These are phyloP conservation scores for Saccharomyces hybrid DNA, from an alignment of 1,139 yeast species.

Conservation along the genomic window DNA sequence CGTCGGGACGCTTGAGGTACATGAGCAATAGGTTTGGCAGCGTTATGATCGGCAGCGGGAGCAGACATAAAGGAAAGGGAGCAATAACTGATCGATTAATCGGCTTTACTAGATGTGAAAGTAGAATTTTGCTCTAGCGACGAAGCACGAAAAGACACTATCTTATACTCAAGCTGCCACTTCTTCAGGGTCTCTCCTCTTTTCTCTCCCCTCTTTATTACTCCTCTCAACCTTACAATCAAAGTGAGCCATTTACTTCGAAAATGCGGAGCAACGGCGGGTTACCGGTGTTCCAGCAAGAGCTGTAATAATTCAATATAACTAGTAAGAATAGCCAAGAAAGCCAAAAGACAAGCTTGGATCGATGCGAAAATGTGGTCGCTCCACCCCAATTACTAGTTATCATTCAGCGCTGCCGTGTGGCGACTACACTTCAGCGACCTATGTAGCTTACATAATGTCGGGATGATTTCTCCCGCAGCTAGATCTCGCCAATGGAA, in stretches of 20 bases:
- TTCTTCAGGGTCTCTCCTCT: background rate
- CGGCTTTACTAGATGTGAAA: background rate
- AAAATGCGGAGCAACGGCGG: background rate
- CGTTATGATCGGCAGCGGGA: background rate
- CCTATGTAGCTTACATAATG: background rate
- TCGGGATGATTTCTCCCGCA: background rate
- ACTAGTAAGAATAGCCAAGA: background rate
- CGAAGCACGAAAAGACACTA: background rate
- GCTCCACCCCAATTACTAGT: background rate
- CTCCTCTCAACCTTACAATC: background rate
- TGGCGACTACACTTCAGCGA: background rate
- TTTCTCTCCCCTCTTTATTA: background rate
- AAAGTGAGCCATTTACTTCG: background rate
- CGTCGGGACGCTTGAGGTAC: constrained; percentile 8
- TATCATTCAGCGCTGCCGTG: background rate
- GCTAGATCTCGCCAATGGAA: background rate
- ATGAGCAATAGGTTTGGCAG: constrained; percentile 4
- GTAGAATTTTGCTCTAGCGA: background rate
- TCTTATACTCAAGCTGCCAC: background rate
- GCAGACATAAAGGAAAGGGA: background rate
- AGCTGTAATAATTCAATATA: background rate
- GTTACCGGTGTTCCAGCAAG: background rate
- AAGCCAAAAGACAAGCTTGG: background rate
- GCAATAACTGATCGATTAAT: background rate
- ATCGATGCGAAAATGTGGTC: background rate